A percentile compares a stretch with the other conserved stretches of the same genome.
These are phyloP conservation scores for Kandelia obovata DNA, from an alignment of 345 rosid genomes.

Conservation along the genomic window DNA sequence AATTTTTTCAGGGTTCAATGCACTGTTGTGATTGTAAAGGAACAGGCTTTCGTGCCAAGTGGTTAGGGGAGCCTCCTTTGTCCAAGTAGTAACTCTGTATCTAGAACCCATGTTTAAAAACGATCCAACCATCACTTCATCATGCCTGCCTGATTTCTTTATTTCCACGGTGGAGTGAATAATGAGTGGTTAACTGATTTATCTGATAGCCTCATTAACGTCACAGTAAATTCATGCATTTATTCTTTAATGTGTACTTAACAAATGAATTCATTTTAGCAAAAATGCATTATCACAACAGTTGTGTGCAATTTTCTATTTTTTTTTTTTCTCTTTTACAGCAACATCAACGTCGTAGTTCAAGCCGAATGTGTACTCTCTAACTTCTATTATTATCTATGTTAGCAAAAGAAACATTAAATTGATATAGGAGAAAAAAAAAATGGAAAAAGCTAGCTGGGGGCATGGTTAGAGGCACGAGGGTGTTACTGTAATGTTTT, in stretches of 20 bases:
- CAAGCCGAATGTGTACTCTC: no score
- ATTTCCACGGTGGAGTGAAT: not conserved
- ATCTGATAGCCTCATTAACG: not conserved
- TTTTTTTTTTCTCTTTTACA: no score
- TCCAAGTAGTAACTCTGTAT: slow-evolving; percentile 29
- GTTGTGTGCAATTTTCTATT: no score
- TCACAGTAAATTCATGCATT: not conserved
- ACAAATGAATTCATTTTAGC: not conserved
- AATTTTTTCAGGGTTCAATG: slow-evolving; percentile 54
- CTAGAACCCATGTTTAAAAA: not conserved
- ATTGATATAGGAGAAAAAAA: no score
- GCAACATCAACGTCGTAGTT: no score
- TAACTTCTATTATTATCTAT: no score
- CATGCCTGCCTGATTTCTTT: slow-evolving; percentile 6
- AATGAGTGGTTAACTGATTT: not conserved
- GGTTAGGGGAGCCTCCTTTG: slow-evolving; percentile 74
- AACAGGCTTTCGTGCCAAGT: slow-evolving; percentile 95
- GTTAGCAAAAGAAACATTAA: no score
- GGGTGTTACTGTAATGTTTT: no score
- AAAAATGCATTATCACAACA: not conserved
- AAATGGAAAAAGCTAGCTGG: no score
- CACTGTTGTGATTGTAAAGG: slow-evolving; percentile 78
- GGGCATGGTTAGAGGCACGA: no score
- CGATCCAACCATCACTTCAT: not conserved
- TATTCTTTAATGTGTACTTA: not conserved